phyloP scores from a whole-genome alignment of 768 basidiomycete species.

The Tremella fuciformis region DNA sequence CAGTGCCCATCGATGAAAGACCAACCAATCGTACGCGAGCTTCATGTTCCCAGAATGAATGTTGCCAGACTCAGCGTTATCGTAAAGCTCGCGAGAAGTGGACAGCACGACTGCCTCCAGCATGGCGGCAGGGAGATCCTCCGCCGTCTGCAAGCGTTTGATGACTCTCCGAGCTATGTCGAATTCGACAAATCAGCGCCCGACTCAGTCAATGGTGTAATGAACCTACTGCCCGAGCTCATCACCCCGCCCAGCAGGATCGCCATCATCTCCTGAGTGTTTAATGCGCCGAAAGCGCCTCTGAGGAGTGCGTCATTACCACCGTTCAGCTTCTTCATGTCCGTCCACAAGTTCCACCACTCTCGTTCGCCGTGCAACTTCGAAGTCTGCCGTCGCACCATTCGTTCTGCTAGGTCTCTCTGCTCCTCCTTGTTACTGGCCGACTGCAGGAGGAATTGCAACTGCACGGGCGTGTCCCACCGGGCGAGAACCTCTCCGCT shows the following conservation, averaged over 20 bases:
- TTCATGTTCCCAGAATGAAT: conserved; percentile 94
- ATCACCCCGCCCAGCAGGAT: conserved; percentile 85
- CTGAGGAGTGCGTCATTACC: conserved; percentile 63
- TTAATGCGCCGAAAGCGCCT: conserved; percentile 77
- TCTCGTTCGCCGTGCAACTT: conserved; percentile 57
- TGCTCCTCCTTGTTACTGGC: conserved; percentile 66
- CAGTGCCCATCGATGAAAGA: not conserved
- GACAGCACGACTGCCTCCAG: conserved; percentile 77
- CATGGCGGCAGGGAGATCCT: conserved; percentile 57
- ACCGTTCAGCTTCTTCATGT: conserved; percentile 76
- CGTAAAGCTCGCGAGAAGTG: conserved; percentile 85
- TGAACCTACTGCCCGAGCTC: conserved; percentile 76
- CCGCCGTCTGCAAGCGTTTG: conserved; percentile 55
- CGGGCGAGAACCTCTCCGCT: conserved; percentile 85
- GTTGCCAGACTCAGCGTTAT: conserved; percentile 88
- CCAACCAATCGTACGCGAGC: conserved; percentile 90
- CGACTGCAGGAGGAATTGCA: conserved; percentile 88
- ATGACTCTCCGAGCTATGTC: conserved; percentile 60
- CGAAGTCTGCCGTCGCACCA: conserved; percentile 57
- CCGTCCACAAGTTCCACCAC: conserved; percentile 83
- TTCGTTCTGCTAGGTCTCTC: conserved; percentile 76
- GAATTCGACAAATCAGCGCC: conserved; percentile 27
- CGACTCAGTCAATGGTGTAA: not conserved
- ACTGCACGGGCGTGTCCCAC: conserved; percentile 77
- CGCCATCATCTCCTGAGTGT: conserved; percentile 66